Conservation (phyloP, 768 basidiomycete genomes). For the Phlebiopsis gigantea region DNA sequence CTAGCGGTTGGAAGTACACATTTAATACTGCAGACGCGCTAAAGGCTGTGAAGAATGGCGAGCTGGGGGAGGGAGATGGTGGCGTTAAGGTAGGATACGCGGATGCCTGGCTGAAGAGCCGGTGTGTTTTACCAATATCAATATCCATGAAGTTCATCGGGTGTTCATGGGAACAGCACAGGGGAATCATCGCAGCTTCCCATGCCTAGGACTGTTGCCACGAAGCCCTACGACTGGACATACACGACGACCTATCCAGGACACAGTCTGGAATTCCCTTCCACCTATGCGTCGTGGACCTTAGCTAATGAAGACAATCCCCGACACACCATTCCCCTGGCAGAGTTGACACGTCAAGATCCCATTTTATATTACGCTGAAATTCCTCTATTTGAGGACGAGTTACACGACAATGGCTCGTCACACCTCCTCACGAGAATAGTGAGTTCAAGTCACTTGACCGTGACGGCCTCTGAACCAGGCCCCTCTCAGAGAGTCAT, state of each 20-base stretch:
- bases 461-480: not conserved
- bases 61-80: slow-evolving; percentile 76
- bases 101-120: slow-evolving; percentile 87
- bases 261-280: slow-evolving; percentile 28
- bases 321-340: slow-evolving; percentile 70
- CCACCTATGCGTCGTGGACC: slow-evolving; percentile 36
- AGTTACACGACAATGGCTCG: slow-evolving; percentile 94
- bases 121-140: slow-evolving; percentile 42
- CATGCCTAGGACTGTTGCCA: slow-evolving; percentile 64
- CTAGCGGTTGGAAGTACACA: slow-evolving; percentile 56
- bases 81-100: slow-evolving; percentile 94
- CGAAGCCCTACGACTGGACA: slow-evolving; percentile 97
- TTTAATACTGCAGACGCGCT: slow-evolving; percentile 72
- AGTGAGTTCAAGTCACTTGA: slow-evolving; percentile 43
- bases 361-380: slow-evolving; percentile 99
- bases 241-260: slow-evolving; percentile 89
- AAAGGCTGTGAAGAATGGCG: slow-evolving; percentile 65
- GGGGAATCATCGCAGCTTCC: slow-evolving; percentile 57
- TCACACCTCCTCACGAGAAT: slow-evolving; percentile 82
- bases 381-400: slow-evolving; percentile 91
- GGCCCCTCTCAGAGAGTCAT: slow-evolving; percentile 73
- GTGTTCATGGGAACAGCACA: slow-evolving; percentile 49
- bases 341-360: slow-evolving; percentile 82
- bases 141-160: slow-evolving; percentile 1
- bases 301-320: slow-evolving; percentile 52